Base-by-base conservation (phyloP, 805 yeast genomes). In the Cyberlindnera americana region DNA sequence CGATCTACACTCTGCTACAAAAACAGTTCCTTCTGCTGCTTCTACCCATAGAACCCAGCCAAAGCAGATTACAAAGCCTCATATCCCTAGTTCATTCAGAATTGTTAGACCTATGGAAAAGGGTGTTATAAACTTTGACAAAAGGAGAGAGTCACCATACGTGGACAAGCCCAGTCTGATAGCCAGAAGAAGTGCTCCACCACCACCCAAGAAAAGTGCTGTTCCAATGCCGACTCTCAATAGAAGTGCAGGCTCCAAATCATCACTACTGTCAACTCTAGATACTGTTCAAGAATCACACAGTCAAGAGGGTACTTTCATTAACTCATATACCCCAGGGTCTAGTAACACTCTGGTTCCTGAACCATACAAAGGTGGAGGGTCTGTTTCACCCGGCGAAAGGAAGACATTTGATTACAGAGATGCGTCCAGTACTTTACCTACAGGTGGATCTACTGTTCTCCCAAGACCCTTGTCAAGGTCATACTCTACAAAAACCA, bases 81-180 rank as follows among this genome's bases (percentile, higher is more conserved):
- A 46, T 16, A 46, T 48, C 22, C 54, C 54, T 16, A 66, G 73
- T 29, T 66, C 87, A 0, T 86, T 87, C 56, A 70, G 82, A 43
- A 81, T 87, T 1, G 72, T 87, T 8, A 64, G 90, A 23, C 72
- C 71, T 9, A 74, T 77, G 18, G 77, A 74, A n/a, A 76, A 73
- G 12, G 67, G 73, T 24, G 95, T 84, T 52, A 86, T 86, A 44
- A 89, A 89, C 59, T 87, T 87, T 55, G 93, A 87, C 52, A 78
- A 83, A 50, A 69, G 88, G 37, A 64, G 95, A 31, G 78, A 77
- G 33, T 81, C 95, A 1, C 95, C 95, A 2, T 84, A 75, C 53
- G 78, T 66, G 15, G 56, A 64, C 15, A 64, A 64, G 2, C 72
- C 80, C 1, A 73, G 67, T 40, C 65, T 84, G 17, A 77, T 83